Conservation (phyloP, 179 eudicot species). For the Silene vulgaris region DNA sequence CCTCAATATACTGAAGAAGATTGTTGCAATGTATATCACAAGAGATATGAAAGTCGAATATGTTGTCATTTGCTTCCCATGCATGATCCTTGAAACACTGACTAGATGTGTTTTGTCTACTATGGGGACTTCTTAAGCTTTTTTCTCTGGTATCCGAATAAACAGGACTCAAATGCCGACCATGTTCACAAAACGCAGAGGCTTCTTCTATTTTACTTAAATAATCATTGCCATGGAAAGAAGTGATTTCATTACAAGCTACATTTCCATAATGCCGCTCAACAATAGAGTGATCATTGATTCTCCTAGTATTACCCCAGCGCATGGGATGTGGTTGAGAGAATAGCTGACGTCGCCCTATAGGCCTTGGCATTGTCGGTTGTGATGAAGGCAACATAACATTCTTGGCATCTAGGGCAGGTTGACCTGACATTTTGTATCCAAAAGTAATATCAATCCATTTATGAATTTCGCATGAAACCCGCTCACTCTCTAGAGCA, state of each 20-base stretch:
- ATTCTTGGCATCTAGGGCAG: constrained; percentile 83
- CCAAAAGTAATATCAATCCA: constrained; percentile 98
- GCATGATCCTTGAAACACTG: constrained; percentile 23
- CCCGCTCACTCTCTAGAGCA: constrained; percentile 72
- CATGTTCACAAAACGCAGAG: constrained; percentile 71
- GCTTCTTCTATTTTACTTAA: constrained; percentile 58
- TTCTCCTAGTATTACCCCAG: constrained; percentile 27
- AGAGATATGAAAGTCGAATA: constrained; percentile 19
- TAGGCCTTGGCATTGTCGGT: constrained; percentile 54
- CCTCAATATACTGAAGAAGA: constrained; percentile 67
- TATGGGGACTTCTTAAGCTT: constrained; percentile 24
- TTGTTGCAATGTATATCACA: constrained; percentile 36
- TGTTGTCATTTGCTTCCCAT: constrained; percentile 23
- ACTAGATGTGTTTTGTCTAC: constrained; percentile 25
- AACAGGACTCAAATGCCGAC: constrained; percentile 59
- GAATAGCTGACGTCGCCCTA: constrained; percentile 85
- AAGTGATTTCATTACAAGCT: constrained; percentile 24
- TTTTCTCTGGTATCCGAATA: constrained; percentile 36
- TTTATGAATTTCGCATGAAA: constrained; percentile 70
- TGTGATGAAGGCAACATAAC: constrained; percentile 77
- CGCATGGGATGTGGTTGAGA: constrained; percentile 83
- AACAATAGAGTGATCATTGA: constrained; percentile 16
- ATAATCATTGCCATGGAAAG: constrained; percentile 33
- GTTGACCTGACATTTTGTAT: constrained; percentile 86
- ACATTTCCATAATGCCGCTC: constrained; percentile 20